Evolutionary conservation across 2,329 filamentous ascomycete genomes (phyloP).

Genomic region (Nemania sp.): DNA sequence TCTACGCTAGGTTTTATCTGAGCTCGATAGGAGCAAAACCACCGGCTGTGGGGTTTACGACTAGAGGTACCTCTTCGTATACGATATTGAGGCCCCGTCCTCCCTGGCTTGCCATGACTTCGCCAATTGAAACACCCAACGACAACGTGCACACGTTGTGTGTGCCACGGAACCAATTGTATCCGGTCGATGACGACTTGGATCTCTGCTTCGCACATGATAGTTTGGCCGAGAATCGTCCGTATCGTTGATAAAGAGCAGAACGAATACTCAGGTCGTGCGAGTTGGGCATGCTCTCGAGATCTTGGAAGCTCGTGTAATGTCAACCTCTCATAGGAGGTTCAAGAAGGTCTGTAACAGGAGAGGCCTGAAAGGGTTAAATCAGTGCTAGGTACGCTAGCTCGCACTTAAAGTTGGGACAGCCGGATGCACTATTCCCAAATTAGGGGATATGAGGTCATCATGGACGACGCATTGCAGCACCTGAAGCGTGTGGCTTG

Average conservation of each 20-base stretch:
- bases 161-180: neutral
- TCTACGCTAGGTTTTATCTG: no score
- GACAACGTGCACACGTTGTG: slow-evolving; percentile 10
- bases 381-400: no score
- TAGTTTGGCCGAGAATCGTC: neutral
- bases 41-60: no score
- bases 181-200: slow-evolving; percentile 10
- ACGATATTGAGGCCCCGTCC: no score
- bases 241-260: neutral
- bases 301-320: neutral
- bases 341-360: neutral
- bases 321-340: no score
- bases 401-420: neutral
- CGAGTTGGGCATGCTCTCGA: no score
- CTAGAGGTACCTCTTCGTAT: no score
- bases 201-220: slow-evolving; percentile 3
- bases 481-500: slow-evolving; percentile 18
- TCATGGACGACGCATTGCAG: slow-evolving; percentile 3
- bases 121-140: slow-evolving; percentile 19
- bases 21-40: no score
- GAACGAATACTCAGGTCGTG: no score
- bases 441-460: slow-evolving; percentile 21
- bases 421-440: slow-evolving; percentile 1
- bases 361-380: neutral
- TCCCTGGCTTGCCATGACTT: no score